These are phyloP conservation scores for Termitomyces sp. DNA, from an alignment of 1,284 basidiomycete species.

Conservation along the genomic window DNA sequence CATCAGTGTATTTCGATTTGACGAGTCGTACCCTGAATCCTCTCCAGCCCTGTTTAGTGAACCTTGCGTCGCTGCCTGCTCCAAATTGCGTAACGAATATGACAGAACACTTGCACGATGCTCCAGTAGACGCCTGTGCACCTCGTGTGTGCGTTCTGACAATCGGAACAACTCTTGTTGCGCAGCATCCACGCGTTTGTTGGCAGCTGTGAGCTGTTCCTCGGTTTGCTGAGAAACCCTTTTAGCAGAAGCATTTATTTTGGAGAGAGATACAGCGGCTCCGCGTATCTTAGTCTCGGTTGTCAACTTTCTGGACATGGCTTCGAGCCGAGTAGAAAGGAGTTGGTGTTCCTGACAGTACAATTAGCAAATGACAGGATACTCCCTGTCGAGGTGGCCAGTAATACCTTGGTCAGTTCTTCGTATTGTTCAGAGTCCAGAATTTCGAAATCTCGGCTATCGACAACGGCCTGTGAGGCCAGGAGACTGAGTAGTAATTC, in stretches of 20 bases:
- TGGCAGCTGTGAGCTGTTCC: conserved; percentile 65
- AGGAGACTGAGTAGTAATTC: conserved; percentile 80
- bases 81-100: conserved; percentile 60
- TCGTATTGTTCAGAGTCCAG: conserved; percentile 85
- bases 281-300: conserved; percentile 80
- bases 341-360: conserved; percentile 59
- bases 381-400: background rate
- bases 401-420: conserved; percentile 78
- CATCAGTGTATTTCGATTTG: conserved; percentile 43
- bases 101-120: conserved; percentile 77
- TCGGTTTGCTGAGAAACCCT: conserved; percentile 61
- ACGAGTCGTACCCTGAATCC: conserved; percentile 49
- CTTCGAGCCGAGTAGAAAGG: conserved; percentile 54
- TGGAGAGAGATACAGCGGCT: conserved; percentile 65
- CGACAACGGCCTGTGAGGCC: conserved; percentile 82
- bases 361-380: background rate
- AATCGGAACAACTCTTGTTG: conserved; percentile 68
- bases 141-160: conserved; percentile 56
- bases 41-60: conserved; percentile 23
- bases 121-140: conserved; percentile 60
- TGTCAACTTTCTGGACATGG: conserved; percentile 62
- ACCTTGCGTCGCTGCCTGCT: conserved; percentile 46
- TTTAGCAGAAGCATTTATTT: conserved; percentile 58
- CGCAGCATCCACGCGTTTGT: conserved; percentile 57
- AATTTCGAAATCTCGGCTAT: conserved; percentile 72